Base-by-base conservation (phyloP, 1,139 yeast species). In the Suhomyces panamericanus region DNA sequence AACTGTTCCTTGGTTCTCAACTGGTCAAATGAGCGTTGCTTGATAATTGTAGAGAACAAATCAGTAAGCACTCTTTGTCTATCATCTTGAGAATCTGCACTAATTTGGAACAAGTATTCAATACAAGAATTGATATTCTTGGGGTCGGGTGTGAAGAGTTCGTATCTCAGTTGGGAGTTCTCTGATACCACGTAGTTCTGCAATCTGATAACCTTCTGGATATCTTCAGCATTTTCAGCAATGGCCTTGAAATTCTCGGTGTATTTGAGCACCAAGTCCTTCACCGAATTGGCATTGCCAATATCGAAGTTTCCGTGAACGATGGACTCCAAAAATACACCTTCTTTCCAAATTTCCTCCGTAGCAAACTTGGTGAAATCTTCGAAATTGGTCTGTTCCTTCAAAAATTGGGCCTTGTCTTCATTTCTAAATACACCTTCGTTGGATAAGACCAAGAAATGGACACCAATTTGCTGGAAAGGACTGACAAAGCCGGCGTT, bases 1-100 rank as follows among this genome's bases (percentile, higher is more conserved):
- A 87, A 73, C 62, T 93, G 98, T 64, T 93, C 99, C 56, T 88
- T 85, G 3, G 99, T 93, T 64, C 99, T 78, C 46, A 93, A 75
- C 52, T 87, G 88, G 61, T 88, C 85, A 64, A 93, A 93, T 44
- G 91, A 87, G 1, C 97, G 97, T 60, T 91, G 98, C 50, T 79
- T 81, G 40, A 86, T 72, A 49, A 90, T 75, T 45, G 87, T 90
- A 0, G 85, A 78, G 40, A 89, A 64, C 43, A 93, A 67, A 42
- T 86, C 90, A 15, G 85, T 73, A 43, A 80, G 60, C 0, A 89
- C 69, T 38, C 73, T 60, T 29, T 61, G 47, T 34, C 56, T 60
- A 15, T 55, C 56, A 46, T 68, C 62, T 11, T 64, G 56, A 3
- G 62, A 58, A 31, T 73, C 68, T 2, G 51, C 47, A 16, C 87